Evolutionary conservation across 441 rosid genomes (phyloP).

Genomic region (Populus hybrid): DNA sequence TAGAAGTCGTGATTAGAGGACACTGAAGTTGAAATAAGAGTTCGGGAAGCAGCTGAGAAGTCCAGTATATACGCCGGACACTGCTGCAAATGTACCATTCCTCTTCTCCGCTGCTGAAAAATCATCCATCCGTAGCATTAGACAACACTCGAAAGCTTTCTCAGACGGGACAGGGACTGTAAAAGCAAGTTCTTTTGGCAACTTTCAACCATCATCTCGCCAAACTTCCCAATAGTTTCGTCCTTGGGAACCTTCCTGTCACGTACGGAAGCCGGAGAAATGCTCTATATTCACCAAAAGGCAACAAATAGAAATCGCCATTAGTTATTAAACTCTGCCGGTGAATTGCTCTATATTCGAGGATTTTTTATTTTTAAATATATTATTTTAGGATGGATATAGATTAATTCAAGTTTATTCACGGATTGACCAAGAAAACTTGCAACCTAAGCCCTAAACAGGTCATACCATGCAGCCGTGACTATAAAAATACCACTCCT

Average conservation of each 20-base stretch:
- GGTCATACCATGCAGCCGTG: no score
- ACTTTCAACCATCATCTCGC: constrained; percentile 65
- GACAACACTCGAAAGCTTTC: constrained; percentile 47
- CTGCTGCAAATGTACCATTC: constrained; percentile 44
- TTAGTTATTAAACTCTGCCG: neutral
- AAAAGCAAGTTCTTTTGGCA: constrained; percentile 60
- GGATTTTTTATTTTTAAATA: neutral
- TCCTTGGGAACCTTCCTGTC: constrained; percentile 10
- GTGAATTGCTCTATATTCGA: no score
- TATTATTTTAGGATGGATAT: no score
- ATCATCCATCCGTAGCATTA: constrained; percentile 30
- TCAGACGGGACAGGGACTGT: constrained; percentile 62
- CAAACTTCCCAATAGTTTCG: constrained; percentile 41
- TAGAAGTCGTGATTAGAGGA: constrained; percentile 30
- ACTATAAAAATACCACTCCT: no score
- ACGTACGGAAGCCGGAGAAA: neutral
- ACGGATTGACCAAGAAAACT: no score
- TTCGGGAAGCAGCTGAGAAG: constrained; percentile 58
- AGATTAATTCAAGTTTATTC: no score
- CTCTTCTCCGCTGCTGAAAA: constrained; percentile 24
- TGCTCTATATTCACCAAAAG: neutral
- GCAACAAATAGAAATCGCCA: neutral
- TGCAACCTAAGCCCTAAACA: no score
- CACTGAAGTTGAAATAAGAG: constrained; percentile 29
- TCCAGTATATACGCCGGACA: constrained; percentile 48